phyloP scores from a whole-genome alignment of 1,139 yeast species.

The Candida sp. region DNA sequence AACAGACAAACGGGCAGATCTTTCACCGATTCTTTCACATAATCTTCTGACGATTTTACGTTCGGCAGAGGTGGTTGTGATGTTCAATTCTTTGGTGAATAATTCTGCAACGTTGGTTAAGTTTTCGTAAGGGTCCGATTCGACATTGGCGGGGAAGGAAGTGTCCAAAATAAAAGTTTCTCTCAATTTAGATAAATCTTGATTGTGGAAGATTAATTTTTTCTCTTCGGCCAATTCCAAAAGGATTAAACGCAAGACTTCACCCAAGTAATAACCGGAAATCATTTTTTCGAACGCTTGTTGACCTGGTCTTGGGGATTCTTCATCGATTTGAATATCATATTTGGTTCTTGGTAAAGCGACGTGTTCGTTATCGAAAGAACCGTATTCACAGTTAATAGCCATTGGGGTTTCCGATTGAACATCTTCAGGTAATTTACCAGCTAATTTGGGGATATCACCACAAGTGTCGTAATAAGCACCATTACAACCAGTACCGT shows the following conservation, averaged over 20 bases:
- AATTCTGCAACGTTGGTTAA: constrained; percentile 70
- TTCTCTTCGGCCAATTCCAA: constrained; percentile 63
- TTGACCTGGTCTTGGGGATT: constrained; percentile 96
- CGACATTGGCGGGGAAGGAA: constrained; percentile 81
- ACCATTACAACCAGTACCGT: constrained; percentile 98
- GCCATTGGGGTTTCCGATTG: constrained; percentile 75
- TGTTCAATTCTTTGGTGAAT: constrained; percentile 55
- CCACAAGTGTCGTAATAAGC: constrained; percentile 84
- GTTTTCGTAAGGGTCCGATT: constrained; percentile 88
- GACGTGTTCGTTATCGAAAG: constrained; percentile 87
- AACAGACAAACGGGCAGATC: constrained; percentile 89
- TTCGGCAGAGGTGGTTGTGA: constrained; percentile 72
- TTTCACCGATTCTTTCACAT: constrained; percentile 85
- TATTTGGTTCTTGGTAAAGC: constrained; percentile 88
- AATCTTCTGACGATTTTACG: constrained; percentile 79
- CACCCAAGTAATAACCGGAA: constrained; percentile 95
- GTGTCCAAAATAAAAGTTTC: constrained; percentile 79
- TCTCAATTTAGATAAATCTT: constrained; percentile 58
- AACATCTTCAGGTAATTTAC: constrained; percentile 63
- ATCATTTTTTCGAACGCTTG: constrained; percentile 97
- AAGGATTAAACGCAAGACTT: constrained; percentile 77
- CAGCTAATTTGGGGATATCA: constrained; percentile 82
- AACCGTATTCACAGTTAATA: constrained; percentile 97
- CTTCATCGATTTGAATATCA: constrained; percentile 74
- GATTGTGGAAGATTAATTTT: constrained; percentile 65